phyloP scores from a whole-genome alignment of 2,329 filamentous ascomycete genomes.

The Xylariaceae sp. region DNA sequence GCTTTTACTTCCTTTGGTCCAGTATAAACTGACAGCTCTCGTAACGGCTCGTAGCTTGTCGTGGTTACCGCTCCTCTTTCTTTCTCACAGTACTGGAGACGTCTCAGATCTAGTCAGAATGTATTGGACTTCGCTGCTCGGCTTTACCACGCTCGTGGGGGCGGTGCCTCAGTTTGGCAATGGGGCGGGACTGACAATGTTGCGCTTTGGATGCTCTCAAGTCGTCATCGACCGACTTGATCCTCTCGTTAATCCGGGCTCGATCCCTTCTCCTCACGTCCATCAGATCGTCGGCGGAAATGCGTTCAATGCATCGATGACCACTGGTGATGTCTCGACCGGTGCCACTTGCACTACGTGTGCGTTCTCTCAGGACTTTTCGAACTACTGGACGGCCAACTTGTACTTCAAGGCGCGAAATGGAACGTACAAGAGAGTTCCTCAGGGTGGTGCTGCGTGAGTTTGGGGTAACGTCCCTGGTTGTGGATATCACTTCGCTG shows the following conservation, averaged over 20 bases:
- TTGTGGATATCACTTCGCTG: neutral
- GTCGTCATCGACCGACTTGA: slow-evolving; percentile 46
- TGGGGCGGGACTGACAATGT: slow-evolving; percentile 27
- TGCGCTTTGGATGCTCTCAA: slow-evolving; percentile 45
- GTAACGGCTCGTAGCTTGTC: too few species aligned
- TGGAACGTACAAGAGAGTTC: slow-evolving; percentile 31
- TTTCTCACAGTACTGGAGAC: too few species aligned
- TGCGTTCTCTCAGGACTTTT: slow-evolving; percentile 34
- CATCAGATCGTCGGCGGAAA: slow-evolving; percentile 56
- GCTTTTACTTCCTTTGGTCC: neutral
- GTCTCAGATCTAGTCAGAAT: slow-evolving; percentile 19
- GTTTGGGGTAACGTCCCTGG: slow-evolving; percentile 30
- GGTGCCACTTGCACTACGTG: slow-evolving; percentile 43
- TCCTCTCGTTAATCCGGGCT: slow-evolving; percentile 40
- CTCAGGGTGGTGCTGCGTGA: slow-evolving; percentile 53
- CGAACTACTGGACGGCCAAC: slow-evolving; percentile 34
- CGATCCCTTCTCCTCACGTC: slow-evolving; percentile 50
- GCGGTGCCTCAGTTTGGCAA: slow-evolving; percentile 31
- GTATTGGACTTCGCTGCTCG: slow-evolving; percentile 33
- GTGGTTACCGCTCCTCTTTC: too few species aligned
- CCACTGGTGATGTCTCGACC: slow-evolving; percentile 31
- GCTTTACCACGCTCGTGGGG: slow-evolving; percentile 28
- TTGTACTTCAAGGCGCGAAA: slow-evolving; percentile 34
- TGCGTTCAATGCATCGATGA: slow-evolving; percentile 44
- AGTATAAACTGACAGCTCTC: slow-evolving; percentile 9